Conservation (phyloP, 306 rosid genomes). For the Quercus aquifolioides region DNA sequence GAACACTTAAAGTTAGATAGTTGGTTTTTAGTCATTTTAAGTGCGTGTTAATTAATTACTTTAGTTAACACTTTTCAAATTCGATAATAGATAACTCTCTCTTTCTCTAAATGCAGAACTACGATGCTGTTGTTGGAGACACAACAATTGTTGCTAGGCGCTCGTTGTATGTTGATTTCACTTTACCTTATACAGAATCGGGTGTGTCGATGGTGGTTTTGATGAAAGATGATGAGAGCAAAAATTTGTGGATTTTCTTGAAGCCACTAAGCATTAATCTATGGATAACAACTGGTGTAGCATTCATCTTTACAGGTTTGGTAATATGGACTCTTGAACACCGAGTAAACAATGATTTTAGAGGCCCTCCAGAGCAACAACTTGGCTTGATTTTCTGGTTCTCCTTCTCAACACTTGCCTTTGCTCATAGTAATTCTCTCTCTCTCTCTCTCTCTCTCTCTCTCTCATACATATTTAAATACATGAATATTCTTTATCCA, state of each 20-base stretch:
- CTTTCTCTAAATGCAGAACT: constrained; percentile 6
- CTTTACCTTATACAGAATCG: constrained; percentile 36
- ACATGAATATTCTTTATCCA: background rate
- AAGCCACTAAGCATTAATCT: constrained; percentile 40
- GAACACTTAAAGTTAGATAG: too few relatives aligned
- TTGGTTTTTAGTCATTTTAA: too few relatives aligned
- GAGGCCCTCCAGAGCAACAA: constrained; percentile 20
- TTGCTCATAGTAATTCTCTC: constrained; percentile 30
- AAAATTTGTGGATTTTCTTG: constrained; percentile 41
- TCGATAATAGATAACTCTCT: too few relatives aligned
- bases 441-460: too few relatives aligned
- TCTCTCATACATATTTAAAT: background rate
- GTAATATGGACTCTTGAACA: constrained; percentile 36
- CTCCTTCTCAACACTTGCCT: constrained; percentile 40
- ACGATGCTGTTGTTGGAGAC: constrained; percentile 41
- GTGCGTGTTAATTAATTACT: background rate
- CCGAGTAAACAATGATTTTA: constrained; percentile 20
- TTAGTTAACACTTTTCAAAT: too few relatives aligned
- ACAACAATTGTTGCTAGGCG: constrained; percentile 35
- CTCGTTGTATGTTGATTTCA: constrained; percentile 32
- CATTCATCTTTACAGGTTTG: constrained; percentile 26
- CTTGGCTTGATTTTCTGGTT: constrained; percentile 30
- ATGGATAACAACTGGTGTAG: constrained; percentile 35
- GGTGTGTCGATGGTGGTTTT: constrained; percentile 39
- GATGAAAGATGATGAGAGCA: constrained; percentile 11